Base-by-base conservation (phyloP, 1,284 basidiomycete genomes). In the Sphagnurus paluster region DNA sequence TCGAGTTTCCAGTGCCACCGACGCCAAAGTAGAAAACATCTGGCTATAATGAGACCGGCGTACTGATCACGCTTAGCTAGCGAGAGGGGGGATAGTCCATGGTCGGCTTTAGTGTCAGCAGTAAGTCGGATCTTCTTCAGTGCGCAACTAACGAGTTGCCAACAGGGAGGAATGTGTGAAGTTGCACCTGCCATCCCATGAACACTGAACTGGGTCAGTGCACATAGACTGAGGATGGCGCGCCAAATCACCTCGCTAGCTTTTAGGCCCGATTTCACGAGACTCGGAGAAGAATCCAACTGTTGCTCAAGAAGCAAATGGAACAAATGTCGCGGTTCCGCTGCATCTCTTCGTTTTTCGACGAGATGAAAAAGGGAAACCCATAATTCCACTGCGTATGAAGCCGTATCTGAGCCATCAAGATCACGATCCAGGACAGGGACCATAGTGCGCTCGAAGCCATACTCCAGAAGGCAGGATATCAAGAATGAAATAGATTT, bases 1-100 rank as follows among this genome's bases (percentile, higher is more conserved):
- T 78, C 71, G 25, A 91, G 71, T 16, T 64, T 63, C 92, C 94
- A 97, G 17, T 73, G 62, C 91, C 92, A 98, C 19, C 74, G 71
- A 14, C 77, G 72, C 52, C 76, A 79, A 35, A 98, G 68, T 11
- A 82, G 69, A 46, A 87, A 80, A 62, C 90, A 93, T 13, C 95
- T 79, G 1, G 78, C 77, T 21, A 89, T 75, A 44, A 96, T 72
- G 5, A 87, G 67, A 7, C 79, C 80, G 45, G 95, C 72, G 60
- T 96, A 97, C 9, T 76, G 68, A 59, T 96, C 92, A 8, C 86
- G 79, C 35, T 82, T 80, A 38, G 69, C 71, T 5, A 90, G 60
- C 30, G 71, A 74, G 4, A 72, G 62, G 20, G 49, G 55, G 1
- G 68, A 58, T 11, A 76, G 56, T 10, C 37, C 50, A 34, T 54